These are phyloP conservation scores for Colletotrichum sansevieriae DNA, from an alignment of 2,329 filamentous ascomycete species.

Conservation along the genomic window DNA sequence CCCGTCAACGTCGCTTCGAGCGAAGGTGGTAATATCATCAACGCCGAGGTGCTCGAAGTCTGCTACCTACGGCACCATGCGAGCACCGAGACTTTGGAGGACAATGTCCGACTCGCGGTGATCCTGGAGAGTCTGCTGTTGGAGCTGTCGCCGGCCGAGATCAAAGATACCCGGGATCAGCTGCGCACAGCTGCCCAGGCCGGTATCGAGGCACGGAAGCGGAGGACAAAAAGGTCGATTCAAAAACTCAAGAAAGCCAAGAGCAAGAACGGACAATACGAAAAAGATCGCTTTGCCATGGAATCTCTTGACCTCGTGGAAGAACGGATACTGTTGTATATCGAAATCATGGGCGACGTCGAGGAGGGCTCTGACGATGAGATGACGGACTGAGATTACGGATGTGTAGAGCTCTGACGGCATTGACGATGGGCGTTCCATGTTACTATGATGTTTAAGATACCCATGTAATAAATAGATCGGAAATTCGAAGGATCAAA, in stretches of 20 bases:
- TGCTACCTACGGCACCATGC: slow-evolving; percentile 78
- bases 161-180: slow-evolving; percentile 50
- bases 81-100: slow-evolving; percentile 68
- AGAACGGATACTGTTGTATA: slow-evolving; percentile 52
- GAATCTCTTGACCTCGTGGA: slow-evolving; percentile 60
- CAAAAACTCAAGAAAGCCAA: background rate
- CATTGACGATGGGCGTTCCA: slow-evolving; percentile 7
- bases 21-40: slow-evolving; percentile 55
- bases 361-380: slow-evolving; percentile 17
- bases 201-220: slow-evolving; percentile 63
- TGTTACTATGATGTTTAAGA: background rate
- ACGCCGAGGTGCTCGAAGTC: slow-evolving; percentile 60
- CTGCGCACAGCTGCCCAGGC: slow-evolving; percentile 57
- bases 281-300: slow-evolving; percentile 57
- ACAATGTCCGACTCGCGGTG: slow-evolving; percentile 81
- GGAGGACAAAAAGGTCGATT: slow-evolving; percentile 59
- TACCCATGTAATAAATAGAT: slow-evolving; percentile 19
- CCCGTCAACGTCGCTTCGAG: slow-evolving; percentile 57
- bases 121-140: slow-evolving; percentile 75
- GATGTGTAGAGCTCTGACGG: background rate
- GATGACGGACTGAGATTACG: slow-evolving; percentile 24
- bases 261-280: slow-evolving; percentile 46
- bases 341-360: slow-evolving; percentile 32
- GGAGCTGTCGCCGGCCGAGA: slow-evolving; percentile 58
- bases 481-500: background rate